Evolutionary conservation across 2,329 filamentous ascomycete genomes (phyloP).

Genomic region (Aspergillus pseudoterreus): DNA sequence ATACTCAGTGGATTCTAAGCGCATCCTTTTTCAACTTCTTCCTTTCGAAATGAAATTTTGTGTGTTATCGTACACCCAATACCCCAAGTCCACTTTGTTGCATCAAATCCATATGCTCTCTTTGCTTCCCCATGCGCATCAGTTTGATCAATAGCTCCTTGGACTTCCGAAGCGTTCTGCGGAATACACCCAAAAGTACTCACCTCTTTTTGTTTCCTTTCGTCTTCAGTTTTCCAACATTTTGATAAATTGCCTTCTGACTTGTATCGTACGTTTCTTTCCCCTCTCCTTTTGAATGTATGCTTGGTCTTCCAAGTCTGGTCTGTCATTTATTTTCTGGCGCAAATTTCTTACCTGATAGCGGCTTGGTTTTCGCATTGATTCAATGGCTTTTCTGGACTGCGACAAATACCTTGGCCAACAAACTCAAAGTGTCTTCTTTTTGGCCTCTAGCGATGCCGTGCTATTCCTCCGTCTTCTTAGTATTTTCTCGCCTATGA

Average conservation of each 20-base stretch:
- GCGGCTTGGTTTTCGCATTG: constrained; percentile 15
- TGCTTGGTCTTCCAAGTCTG: constrained; percentile 12
- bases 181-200: constrained; percentile 35
- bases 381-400: background rate
- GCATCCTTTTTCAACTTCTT: constrained; percentile 31
- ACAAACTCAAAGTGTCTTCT: background rate
- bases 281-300: constrained; percentile 13
- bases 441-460: background rate
- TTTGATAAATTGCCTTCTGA: constrained; percentile 17
- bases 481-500: constrained; percentile 4
- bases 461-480: background rate
- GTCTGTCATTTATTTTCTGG: constrained; percentile 11
- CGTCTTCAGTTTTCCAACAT: constrained; percentile 13
- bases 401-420: background rate
- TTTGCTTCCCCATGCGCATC: constrained; percentile 25
- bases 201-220: constrained; percentile 20
- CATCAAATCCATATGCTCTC: constrained; percentile 27
- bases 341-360: constrained; percentile 16
- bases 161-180: constrained; percentile 29
- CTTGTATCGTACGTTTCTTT: constrained; percentile 20
- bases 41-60: constrained; percentile 42
- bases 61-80: constrained; percentile 40
- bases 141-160: constrained; percentile 28
- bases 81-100: constrained; percentile 40
- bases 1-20: constrained; percentile 37